These are phyloP conservation scores for Phytophthora aleatoria DNA, from an alignment of 352 stramenopile species.

Conservation along the genomic window DNA sequence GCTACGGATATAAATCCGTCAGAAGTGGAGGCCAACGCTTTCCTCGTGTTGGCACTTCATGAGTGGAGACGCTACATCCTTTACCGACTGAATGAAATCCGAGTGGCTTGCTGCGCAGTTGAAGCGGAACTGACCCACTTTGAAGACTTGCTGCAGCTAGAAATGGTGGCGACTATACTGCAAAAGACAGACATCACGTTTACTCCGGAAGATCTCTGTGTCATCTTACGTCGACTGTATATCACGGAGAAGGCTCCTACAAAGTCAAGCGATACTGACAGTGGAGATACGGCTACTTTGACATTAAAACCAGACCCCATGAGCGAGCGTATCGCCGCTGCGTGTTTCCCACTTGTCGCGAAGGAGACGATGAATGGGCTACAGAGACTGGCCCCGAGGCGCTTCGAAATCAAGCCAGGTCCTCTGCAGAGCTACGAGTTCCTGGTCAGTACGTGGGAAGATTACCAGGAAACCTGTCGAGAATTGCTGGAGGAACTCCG, in stretches of 20 bases:
- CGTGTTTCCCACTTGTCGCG: conserved; percentile 60
- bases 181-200: conserved; percentile 53
- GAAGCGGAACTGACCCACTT: conserved; percentile 65
- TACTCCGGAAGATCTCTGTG: conserved; percentile 65
- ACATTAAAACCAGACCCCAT: conserved; percentile 38
- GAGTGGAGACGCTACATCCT: conserved; percentile 81
- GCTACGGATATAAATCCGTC: conserved; percentile 11
- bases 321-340: conserved; percentile 65
- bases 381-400: conserved; percentile 38
- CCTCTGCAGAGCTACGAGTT: conserved; percentile 59
- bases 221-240: conserved; percentile 63
- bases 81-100: conserved; percentile 70
- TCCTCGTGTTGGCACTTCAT: conserved; percentile 61
- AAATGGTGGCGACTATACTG: conserved; percentile 54
- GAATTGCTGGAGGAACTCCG: conserved; percentile 62
- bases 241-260: conserved; percentile 46
- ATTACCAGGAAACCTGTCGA: conserved; percentile 53
- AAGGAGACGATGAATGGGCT: conserved; percentile 53
- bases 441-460: conserved; percentile 58
- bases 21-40: conserved; percentile 46
- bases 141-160: conserved; percentile 54
- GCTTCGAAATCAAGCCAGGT: conserved; percentile 46
- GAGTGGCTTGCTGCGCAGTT: conserved; percentile 57
- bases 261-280: not conserved
- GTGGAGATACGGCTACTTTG: conserved; percentile 4